Base-by-base conservation (phyloP, 2,329 filamentous ascomycete genomes). In the Drechslerella stenobrocha region DNA sequence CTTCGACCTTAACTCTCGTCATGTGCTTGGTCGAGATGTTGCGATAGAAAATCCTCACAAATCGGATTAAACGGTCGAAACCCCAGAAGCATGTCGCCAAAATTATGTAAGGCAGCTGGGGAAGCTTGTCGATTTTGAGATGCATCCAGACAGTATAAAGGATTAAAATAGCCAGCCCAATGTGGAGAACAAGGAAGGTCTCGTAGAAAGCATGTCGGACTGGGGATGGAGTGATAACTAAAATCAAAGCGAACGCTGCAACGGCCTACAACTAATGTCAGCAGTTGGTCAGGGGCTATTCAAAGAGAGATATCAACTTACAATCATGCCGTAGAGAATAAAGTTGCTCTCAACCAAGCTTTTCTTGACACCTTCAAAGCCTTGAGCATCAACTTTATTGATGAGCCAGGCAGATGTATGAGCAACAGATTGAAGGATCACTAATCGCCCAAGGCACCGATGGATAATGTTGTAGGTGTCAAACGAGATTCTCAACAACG, bases 141-240 rank as follows among this genome's bases (percentile, higher is more conserved):
- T 97, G 93, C 34, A 91, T 79, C 82, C 86, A 93, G 6, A 91
- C 85, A 73, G 85, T 86, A 59, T 83, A 80, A 51, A 96, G 82
- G 47, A 81, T 79, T 55, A 89, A 74, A 32, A 87, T 76, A 35
- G 86, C 90, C 51, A 95, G 78, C 34, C 88, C 76, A 72, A 95
- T 90, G 78, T 97, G 93, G 26, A 87, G 77, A 75, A 88, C 89
- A 73, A 97, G 82, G 78, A 98, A 98, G 0, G 90, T 95, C 78
- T 98, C 93, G 79, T 98, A 98, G 76, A 96, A 96, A 35, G 91
- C 90, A 76, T 96, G 92, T 69, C 93, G 86, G 52, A 98, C 75
- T 0, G 90, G 87, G 1, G 90, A 92, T 55, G 88, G 79, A 7
- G 90, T 73, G 55, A 88, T 74, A 45, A 97, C 80, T 44, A 88